These are phyloP conservation scores for Mycosarcoma mackinlayi DNA, from an alignment of 1,284 basidiomycete species.

Conservation along the genomic window DNA sequence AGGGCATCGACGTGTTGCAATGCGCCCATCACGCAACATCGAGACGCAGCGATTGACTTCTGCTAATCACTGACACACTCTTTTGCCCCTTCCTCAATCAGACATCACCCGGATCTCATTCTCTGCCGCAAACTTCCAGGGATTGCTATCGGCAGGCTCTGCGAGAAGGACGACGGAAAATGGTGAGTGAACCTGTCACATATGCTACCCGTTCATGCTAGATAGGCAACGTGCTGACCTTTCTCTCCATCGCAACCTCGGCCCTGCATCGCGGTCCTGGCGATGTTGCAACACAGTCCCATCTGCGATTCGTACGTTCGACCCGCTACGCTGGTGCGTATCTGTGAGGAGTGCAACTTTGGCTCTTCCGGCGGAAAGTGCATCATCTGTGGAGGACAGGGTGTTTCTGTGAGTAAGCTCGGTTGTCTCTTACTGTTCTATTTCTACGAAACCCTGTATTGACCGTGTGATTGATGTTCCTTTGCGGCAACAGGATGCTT, in stretches of 20 bases:
- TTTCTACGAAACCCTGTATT: background rate
- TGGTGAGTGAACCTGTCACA: conserved; percentile 81
- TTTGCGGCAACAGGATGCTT: too few relatives aligned
- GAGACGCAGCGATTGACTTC: background rate
- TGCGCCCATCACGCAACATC: too few relatives aligned
- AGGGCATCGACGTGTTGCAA: too few relatives aligned
- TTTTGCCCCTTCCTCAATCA: background rate
- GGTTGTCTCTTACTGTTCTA: background rate
- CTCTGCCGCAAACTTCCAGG: conserved; percentile 97
- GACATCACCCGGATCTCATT: conserved; percentile 79
- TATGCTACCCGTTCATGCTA: too few relatives aligned
- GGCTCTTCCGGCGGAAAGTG: conserved; percentile 96
- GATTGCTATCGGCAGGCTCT: conserved; percentile 92
- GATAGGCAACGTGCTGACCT: conserved; percentile 5
- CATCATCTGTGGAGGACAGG: conserved; percentile 80
- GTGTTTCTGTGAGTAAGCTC: conserved; percentile 58
- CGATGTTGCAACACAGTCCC: too few relatives aligned
- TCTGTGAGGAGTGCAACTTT: conserved; percentile 98
- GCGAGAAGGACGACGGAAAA: conserved; percentile 99
- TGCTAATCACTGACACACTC: too few relatives aligned
- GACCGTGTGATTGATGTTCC: too few relatives aligned
- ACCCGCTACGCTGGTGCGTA: conserved; percentile 94
- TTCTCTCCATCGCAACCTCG: background rate
- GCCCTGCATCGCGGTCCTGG: too few relatives aligned
- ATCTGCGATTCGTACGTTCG: conserved; percentile 99